Conservation (phyloP, 2,329 filamentous ascomycete genomes). For the Chrysoporthe cubensis region DNA sequence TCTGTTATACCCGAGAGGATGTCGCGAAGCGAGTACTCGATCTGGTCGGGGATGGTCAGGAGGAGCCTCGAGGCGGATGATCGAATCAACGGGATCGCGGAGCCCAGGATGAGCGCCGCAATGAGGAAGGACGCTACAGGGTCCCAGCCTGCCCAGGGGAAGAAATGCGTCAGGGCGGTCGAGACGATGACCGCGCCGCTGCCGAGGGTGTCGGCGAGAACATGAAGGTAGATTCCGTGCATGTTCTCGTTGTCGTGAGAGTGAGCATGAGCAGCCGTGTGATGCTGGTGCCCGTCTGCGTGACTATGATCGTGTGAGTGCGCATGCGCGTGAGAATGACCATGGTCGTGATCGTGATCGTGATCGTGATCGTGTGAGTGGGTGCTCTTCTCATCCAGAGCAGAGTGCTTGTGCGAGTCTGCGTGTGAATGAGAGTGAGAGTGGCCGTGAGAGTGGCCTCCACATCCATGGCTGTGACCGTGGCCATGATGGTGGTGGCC, state of each 20-base stretch:
- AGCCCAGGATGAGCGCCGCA: conserved; percentile 89
- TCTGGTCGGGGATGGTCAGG: conserved; percentile 80
- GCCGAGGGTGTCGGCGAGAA: conserved; percentile 91
- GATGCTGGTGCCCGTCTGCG: conserved; percentile 35
- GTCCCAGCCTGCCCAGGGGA: conserved; percentile 93
- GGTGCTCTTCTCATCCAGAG: conserved; percentile 24
- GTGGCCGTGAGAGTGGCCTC: conserved; percentile 46
- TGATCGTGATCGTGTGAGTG: conserved; percentile 48
- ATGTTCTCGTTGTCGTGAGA: conserved; percentile 95
- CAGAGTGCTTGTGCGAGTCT: conserved; percentile 35
- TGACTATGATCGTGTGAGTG: conserved; percentile 45
- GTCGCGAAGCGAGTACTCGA: conserved; percentile 87
- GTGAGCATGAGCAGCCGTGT: conserved; percentile 41
- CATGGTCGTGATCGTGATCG: conserved; percentile 49
- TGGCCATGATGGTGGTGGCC: conserved; percentile 65
- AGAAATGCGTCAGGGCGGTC: conserved; percentile 83
- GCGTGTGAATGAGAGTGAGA: conserved; percentile 40
- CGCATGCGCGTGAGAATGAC: conserved; percentile 54
- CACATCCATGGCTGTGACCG: conserved; percentile 33
- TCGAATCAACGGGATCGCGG: conserved; percentile 83
- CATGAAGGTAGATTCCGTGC: conserved; percentile 94
- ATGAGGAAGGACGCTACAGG: conserved; percentile 93
- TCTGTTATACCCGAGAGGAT: conserved; percentile 81
- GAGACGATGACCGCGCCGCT: conserved; percentile 94
- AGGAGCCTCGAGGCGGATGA: conserved; percentile 83